Evolutionary conservation across 2,329 filamentous ascomycete genomes (phyloP).

Genomic region (Fusarium metavorans): DNA sequence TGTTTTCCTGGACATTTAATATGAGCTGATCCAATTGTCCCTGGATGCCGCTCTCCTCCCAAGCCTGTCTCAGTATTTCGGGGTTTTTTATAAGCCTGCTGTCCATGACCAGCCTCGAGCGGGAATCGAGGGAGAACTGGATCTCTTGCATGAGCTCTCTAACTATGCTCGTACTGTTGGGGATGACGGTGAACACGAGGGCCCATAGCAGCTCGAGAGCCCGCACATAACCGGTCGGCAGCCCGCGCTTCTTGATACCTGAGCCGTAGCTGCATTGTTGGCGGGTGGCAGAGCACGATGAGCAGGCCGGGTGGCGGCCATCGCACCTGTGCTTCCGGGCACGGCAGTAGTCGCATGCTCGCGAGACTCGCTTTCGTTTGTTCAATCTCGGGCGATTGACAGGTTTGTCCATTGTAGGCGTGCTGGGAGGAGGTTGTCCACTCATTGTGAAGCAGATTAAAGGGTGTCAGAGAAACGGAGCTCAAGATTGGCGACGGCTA

Average conservation of each 20-base stretch:
- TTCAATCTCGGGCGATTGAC: background rate
- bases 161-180: background rate
- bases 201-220: slow-evolving; percentile 4
- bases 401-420: background rate
- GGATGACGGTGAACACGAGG: background rate
- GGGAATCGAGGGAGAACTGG: background rate
- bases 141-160: background rate
- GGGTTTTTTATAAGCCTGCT: background rate
- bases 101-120: background rate
- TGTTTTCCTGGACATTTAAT: background rate
- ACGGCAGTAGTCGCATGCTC: slow-evolving; percentile 3
- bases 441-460: background rate
- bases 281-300: background rate
- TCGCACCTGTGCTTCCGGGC: slow-evolving; percentile 1
- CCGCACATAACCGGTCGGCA: background rate
- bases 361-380: background rate
- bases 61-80: background rate
- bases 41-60: background rate
- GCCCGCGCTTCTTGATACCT: background rate
- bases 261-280: slow-evolving; percentile 1
- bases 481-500: background rate
- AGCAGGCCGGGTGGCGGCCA: background rate
- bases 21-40: background rate
- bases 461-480: background rate
- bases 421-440: background rate